A percentile compares a stretch with the other conserved stretches of the same genome.
phyloP scores from a whole-genome alignment of 495 filamentous ascomycete species.

The Xylaria acuta region DNA sequence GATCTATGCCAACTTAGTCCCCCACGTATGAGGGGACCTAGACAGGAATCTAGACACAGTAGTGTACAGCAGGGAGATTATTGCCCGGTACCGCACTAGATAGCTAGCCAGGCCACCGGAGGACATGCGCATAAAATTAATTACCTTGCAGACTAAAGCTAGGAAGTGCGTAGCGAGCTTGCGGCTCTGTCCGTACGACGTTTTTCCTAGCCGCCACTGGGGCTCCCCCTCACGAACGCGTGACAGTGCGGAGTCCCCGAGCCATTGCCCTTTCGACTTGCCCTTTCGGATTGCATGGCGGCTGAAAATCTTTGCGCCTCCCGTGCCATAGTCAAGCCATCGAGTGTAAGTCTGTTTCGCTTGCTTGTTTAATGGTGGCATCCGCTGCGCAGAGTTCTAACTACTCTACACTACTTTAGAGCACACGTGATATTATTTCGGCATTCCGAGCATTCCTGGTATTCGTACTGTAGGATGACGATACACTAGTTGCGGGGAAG shows the following conservation, averaged over 20 bases:
- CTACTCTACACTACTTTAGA: neutral
- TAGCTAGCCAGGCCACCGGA: neutral
- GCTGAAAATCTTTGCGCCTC: constrained; percentile 23
- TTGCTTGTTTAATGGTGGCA: neutral
- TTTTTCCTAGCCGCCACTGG: neutral
- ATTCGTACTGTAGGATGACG: no score
- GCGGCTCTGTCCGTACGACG: constrained; percentile 7
- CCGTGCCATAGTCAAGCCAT: constrained; percentile 6
- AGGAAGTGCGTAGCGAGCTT: no score
- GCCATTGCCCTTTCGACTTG: neutral
- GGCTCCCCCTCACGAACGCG: neutral
- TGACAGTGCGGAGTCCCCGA: neutral
- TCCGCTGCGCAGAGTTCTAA: neutral
- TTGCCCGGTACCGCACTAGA: neutral
- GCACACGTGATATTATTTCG: constrained; percentile 16
- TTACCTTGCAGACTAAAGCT: no score
- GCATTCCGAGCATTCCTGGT: neutral
- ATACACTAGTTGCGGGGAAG: constrained; percentile 21
- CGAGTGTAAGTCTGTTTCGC: neutral
- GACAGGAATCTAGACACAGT: neutral
- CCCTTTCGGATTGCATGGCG: constrained; percentile 4
- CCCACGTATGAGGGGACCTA: neutral
- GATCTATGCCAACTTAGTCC: neutral
- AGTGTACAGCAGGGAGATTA: neutral
- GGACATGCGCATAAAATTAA: neutral